Evolutionary conservation across 2,329 filamentous ascomycete species (phyloP), one percentile per base, ranked within the genome.

Genomic region (Calonectria multiphialidica): DNA sequence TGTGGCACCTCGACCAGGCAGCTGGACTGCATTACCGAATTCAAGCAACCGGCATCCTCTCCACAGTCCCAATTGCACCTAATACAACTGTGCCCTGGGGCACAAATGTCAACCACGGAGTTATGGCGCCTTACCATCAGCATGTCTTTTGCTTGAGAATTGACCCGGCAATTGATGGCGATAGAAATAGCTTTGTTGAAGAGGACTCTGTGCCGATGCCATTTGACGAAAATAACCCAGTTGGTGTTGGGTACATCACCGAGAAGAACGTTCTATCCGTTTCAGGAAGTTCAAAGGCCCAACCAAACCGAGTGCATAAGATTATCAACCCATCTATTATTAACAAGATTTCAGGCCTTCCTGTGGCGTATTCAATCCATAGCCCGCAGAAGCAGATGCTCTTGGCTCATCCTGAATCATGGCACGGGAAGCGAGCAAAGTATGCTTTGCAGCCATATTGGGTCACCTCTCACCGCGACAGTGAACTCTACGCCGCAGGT

Each of bases 131-230:
- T 21, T 70, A 73, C 47, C 71, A 73, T 33, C 71, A 73, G 25
- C 71, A 73, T 37, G 45, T 73, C 15, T 73, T 73, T 67, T 67
- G 44, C 15, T 63, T 73, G 18, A 44, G 71, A 10, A 66, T 73
- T 25, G 71, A 73, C 35, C 71, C 71, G 5, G 64, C 68, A 10
- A 50, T 73, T 13, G 71, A 73, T 28, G 71, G 71, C 21, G 63
- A 70, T 23, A 47, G 67, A 44, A 73, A 73, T 55, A 73, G 62
- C 23, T 62, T 73, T 25, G 28, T 67, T 5, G 47, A 73, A 42
- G 68, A 70, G 30, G 68, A 70, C 44, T 65, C 57, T 9, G 18
- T 66, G 16, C 62, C 45, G 7, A 63, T 64, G 63, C 67, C 50
- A 12, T 67, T 62, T 13, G 67, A 68, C 30, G 69, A 71, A 7